Percentiles rank a stretch among this genome's conserved stretches.
phyloP scores from a whole-genome alignment of 306 rosid species.

The Acacia acuminata region DNA sequence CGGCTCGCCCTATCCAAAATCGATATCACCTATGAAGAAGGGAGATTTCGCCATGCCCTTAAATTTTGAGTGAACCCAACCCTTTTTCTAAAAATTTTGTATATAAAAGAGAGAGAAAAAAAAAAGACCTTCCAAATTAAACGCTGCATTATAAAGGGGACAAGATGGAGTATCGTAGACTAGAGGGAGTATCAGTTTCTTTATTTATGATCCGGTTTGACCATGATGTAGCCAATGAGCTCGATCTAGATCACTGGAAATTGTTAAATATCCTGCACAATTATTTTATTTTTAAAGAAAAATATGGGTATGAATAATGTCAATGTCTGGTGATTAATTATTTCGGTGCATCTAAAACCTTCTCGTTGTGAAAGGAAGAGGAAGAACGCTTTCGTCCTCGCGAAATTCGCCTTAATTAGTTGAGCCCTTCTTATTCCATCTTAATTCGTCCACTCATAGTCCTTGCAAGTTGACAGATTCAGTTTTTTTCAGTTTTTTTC shows the following conservation, averaged over 20 bases:
- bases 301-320: neutral
- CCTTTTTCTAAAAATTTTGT: no score
- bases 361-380: neutral
- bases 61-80: no score
- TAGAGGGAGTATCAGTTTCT: no score
- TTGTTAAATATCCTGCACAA: neutral
- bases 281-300: neutral
- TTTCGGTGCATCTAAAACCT: neutral
- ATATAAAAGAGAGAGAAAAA: no score
- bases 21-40: no score
- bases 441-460: neutral
- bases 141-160: no score
- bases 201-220: neutral
- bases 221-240: neutral
- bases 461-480: neutral
- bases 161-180: no score
- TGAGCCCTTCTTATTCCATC: neutral
- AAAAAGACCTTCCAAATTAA: no score
- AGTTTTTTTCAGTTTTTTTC: neutral
- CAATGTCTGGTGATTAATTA: neutral
- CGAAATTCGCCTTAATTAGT: neutral
- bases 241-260: neutral
- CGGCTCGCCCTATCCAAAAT: no score
- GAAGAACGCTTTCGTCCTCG: neutral
- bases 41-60: no score